phyloP scores from a whole-genome alignment of 1,284 basidiomycete species.

The Ustilago bromivora region DNA sequence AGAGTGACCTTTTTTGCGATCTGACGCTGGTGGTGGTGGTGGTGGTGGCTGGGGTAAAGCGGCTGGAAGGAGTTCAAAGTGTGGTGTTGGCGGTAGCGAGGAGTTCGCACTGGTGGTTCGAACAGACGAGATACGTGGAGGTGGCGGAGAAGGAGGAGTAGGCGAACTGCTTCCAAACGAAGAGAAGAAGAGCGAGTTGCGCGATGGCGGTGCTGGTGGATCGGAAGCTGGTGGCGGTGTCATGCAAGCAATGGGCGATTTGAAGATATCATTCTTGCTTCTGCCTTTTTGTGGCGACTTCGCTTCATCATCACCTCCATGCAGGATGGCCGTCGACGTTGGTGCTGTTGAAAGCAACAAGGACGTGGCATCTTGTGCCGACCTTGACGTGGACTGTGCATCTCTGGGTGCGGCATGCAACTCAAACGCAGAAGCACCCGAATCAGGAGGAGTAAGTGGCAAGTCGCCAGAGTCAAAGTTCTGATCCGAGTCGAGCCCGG shows the following conservation, averaged over 20 bases:
- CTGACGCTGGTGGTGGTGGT: slow-evolving; percentile 7
- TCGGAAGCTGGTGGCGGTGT: slow-evolving; percentile 34
- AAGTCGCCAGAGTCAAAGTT: slow-evolving; percentile 26
- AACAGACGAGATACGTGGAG: slow-evolving; percentile 13
- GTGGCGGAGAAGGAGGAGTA: slow-evolving; percentile 27
- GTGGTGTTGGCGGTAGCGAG: background rate
- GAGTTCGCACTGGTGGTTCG: background rate
- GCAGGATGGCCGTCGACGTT: background rate
- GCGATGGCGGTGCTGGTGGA: slow-evolving; percentile 26
- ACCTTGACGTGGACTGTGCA: slow-evolving; percentile 3
- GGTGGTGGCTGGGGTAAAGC: background rate
- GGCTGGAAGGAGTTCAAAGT: background rate
- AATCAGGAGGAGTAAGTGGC: slow-evolving; percentile 45
- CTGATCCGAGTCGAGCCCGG: slow-evolving; percentile 20
- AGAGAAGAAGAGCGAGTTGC: slow-evolving; percentile 45
- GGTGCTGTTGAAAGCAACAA: slow-evolving; percentile 7
- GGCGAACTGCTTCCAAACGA: slow-evolving; percentile 26
- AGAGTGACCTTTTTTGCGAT: slow-evolving; percentile 29
- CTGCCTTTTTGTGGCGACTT: slow-evolving; percentile 9
- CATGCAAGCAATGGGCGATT: slow-evolving; percentile 34
- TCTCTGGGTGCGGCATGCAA: slow-evolving; percentile 8
- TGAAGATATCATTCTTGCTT: slow-evolving; percentile 63
- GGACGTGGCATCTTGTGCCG: background rate
- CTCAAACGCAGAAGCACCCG: slow-evolving; percentile 29
- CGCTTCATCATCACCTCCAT: background rate